These are phyloP conservation scores for Dictyostelium discoideum DNA, from an alignment of 78 protist species.

Conservation along the genomic window DNA sequence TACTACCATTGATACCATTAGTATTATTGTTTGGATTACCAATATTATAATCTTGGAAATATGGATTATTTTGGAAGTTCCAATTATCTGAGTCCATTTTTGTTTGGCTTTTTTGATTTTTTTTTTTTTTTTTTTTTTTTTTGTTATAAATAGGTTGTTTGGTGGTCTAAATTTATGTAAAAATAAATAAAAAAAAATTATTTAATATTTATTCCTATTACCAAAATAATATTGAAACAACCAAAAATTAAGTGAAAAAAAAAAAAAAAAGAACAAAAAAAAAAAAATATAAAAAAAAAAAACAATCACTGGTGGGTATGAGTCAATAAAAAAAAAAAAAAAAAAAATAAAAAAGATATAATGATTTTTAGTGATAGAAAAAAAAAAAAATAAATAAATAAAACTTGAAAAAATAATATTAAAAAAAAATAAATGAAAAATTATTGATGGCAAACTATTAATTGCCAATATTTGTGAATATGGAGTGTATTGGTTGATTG, in stretches of 20 bases:
- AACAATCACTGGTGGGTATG: neutral
- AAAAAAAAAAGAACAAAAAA: neutral
- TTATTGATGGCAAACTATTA: neutral
- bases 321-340: neutral
- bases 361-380: neutral
- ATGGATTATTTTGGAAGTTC: neutral
- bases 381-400: neutral
- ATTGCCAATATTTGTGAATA: neutral
- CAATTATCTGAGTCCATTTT: constrained; percentile 19
- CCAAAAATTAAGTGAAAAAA: neutral
- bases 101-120: neutral
- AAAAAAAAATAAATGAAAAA: neutral
- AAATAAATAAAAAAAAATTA: neutral
- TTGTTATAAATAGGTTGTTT: too few relatives aligned
- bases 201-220: neutral
- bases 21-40: neutral
- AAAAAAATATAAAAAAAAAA: neutral
- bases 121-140: neutral
- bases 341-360: neutral
- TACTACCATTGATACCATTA: neutral
- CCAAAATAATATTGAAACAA: neutral
- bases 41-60: constrained; percentile 19
- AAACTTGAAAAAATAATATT: neutral
- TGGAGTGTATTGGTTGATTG: neutral
- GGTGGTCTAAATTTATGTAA: neutral